Conservation (phyloP, 2,329 filamentous ascomycete species). For the Fonsecaea multimorphosa region DNA sequence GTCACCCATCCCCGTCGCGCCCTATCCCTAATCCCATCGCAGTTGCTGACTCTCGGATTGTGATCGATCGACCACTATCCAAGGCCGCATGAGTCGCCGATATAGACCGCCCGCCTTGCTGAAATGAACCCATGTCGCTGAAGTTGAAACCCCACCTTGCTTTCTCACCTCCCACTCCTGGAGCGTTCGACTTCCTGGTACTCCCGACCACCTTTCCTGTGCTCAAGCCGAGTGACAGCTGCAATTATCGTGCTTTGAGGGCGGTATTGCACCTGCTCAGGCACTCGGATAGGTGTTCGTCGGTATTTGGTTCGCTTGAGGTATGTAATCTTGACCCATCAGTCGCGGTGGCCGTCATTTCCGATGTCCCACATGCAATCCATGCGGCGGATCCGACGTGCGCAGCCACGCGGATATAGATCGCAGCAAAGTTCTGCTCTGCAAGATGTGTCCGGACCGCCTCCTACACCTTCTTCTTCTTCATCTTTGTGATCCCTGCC, state of each 20-base stretch:
- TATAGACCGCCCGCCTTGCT: neutral
- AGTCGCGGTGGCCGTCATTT: neutral
- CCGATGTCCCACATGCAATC: neutral
- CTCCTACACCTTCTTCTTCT: constrained; percentile 27
- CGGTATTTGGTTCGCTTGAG: neutral
- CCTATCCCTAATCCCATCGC: neutral
- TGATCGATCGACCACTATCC: neutral
- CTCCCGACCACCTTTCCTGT: neutral
- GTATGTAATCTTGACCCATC: neutral
- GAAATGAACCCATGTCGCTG: neutral
- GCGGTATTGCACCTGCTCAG: neutral
- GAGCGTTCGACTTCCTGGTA: neutral
- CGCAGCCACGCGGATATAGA: neutral
- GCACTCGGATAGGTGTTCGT: neutral
- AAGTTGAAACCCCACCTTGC: neutral
- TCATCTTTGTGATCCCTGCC: constrained; percentile 45
- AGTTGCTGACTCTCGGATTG: neutral
- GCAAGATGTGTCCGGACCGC: neutral
- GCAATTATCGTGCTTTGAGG: neutral
- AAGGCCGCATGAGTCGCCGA: neutral
- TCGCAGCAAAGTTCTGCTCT: neutral
- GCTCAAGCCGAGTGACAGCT: neutral
- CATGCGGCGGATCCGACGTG: neutral
- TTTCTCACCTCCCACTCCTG: neutral
- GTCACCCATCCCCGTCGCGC: neutral